A percentile compares a stretch with the other conserved stretches of the same genome.
Conservation (phyloP, 768 basidiomycete species). For the Mycena epipterygia region DNA sequence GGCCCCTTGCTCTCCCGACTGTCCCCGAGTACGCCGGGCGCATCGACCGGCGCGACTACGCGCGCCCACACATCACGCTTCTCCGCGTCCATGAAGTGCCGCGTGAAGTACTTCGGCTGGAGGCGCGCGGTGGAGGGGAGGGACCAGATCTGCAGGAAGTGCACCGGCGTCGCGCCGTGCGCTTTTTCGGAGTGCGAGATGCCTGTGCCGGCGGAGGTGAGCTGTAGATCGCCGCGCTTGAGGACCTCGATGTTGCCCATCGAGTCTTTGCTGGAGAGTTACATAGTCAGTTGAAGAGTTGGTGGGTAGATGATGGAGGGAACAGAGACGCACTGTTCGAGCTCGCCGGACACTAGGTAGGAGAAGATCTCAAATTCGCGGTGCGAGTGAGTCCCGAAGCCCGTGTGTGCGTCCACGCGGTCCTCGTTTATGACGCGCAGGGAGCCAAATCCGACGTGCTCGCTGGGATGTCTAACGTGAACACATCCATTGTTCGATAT, state of each 20-base stretch:
- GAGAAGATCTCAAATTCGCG: constrained; percentile 93
- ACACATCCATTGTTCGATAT: too few relatives aligned
- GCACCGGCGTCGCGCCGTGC: constrained; percentile 57
- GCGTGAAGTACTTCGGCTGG: constrained; percentile 88
- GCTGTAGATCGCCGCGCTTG: constrained; percentile 89
- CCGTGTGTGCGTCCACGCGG: constrained; percentile 79
- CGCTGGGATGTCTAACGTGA: neutral
- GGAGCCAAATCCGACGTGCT: constrained; percentile 64
- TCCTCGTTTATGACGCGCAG: constrained; percentile 95
- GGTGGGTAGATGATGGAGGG: neutral
- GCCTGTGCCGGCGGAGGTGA: constrained; percentile 94
- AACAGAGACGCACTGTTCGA: constrained; percentile 85
- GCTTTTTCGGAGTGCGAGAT: constrained; percentile 74
- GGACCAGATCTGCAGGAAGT: constrained; percentile 70
- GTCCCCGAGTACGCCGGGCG: constrained; percentile 66
- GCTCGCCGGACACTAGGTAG: constrained; percentile 82
- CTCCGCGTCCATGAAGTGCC: constrained; percentile 85
- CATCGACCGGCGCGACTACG: constrained; percentile 81
- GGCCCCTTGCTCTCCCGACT: constrained; percentile 79
- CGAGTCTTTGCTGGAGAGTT: constrained; percentile 78
- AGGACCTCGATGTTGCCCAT: constrained; percentile 93
- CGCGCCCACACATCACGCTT: constrained; percentile 83
- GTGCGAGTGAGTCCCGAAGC: constrained; percentile 90
- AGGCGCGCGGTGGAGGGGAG: constrained; percentile 57
- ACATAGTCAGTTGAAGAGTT: neutral